phyloP scores from a whole-genome alignment of 2,329 filamentous ascomycete species.

The Incumbomyces lentus region DNA sequence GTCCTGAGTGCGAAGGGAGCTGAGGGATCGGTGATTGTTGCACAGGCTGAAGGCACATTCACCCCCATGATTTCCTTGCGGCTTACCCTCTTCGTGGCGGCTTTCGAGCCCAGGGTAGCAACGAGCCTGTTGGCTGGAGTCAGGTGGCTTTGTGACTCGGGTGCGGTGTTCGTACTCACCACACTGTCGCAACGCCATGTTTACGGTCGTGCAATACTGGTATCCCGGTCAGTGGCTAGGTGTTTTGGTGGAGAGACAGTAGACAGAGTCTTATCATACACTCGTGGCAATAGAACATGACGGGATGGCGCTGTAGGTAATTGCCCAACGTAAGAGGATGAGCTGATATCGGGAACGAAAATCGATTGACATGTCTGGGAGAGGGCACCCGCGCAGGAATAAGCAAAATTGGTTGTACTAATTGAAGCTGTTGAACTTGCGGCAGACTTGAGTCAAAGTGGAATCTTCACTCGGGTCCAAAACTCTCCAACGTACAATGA shows the following conservation, averaged over 20 bases:
- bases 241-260: too few relatives aligned
- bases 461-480: too few relatives aligned
- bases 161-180: conserved; percentile 45
- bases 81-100: conserved; percentile 60
- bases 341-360: too few relatives aligned
- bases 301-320: conserved; percentile 9
- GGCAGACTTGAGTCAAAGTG: too few relatives aligned
- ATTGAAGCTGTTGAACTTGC: too few relatives aligned
- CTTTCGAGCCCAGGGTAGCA: conserved; percentile 71
- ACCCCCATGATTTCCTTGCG: conserved; percentile 83
- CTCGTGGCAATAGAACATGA: conserved; percentile 94
- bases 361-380: too few relatives aligned
- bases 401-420: too few relatives aligned
- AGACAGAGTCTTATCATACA: conserved; percentile 41
- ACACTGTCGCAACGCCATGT: conserved; percentile 89
- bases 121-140: conserved; percentile 56
- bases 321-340: conserved; percentile 1
- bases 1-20: conserved; percentile 83
- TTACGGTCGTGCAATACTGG: conserved; percentile 70
- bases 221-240: background rate
- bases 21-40: conserved; percentile 74
- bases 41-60: conserved; percentile 74
- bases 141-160: too few relatives aligned
- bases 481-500: too few relatives aligned
- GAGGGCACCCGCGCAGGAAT: too few relatives aligned